These are phyloP conservation scores for Thraustotheca clavata DNA, from an alignment of 352 stramenopile genomes.

Conservation along the genomic window DNA sequence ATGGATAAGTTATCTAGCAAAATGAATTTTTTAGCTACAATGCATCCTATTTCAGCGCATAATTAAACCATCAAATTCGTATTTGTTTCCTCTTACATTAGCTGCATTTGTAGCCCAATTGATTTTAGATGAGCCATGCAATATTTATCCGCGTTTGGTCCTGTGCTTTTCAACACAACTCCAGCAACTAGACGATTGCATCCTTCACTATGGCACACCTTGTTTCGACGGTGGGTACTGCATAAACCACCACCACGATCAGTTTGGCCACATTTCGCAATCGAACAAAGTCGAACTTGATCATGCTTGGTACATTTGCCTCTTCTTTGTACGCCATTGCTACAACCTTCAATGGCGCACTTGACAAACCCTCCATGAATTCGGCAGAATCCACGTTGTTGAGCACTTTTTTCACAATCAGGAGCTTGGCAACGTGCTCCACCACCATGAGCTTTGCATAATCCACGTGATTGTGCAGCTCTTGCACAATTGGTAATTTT, in stretches of 20 bases:
- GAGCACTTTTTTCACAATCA: constrained; percentile 75
- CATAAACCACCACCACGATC: constrained; percentile 77
- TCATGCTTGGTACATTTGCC: constrained; percentile 80
- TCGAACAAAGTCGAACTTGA: constrained; percentile 77
- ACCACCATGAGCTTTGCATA: constrained; percentile 78
- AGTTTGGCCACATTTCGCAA: constrained; percentile 67
- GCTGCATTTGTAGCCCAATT: too few species aligned
- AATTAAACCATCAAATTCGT: too few species aligned
- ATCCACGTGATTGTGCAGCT: constrained; percentile 68
- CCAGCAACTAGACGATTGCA: constrained; percentile 43
- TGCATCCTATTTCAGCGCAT: too few species aligned
- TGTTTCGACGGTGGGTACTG: constrained; percentile 67
- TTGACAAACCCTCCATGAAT: constrained; percentile 71
- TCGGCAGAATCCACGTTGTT: constrained; percentile 64
- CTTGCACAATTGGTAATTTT: constrained; percentile 70
- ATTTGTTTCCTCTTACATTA: too few species aligned
- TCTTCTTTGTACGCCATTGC: constrained; percentile 67
- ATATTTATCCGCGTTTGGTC: not conserved
- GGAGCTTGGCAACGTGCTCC: constrained; percentile 76
- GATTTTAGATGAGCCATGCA: not conserved
- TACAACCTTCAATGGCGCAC: constrained; percentile 58
- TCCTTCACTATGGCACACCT: constrained; percentile 69
- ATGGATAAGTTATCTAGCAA: too few species aligned
- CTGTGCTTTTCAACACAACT: not conserved
- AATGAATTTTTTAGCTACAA: too few species aligned